Evolutionary conservation across 2,329 filamentous ascomycete species (phyloP).

Genomic region (Xylogone sp.): DNA sequence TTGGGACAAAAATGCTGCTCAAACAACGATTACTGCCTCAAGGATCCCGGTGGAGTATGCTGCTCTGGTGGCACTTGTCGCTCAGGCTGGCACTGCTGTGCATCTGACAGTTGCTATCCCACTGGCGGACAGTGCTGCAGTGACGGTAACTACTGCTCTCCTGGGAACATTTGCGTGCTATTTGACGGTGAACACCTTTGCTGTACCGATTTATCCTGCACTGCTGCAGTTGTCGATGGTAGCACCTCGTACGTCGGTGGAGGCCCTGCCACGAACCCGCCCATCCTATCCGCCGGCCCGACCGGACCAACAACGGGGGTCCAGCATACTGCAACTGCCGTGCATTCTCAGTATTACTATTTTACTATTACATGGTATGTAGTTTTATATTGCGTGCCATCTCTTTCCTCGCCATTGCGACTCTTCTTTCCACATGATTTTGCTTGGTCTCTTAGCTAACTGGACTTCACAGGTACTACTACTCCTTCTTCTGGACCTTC

Average conservation of each 20-base stretch:
- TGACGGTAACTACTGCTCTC: neutral
- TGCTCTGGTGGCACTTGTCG: neutral
- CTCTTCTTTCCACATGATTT: too few species aligned
- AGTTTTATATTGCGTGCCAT: too few species aligned
- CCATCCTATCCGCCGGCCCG: neutral
- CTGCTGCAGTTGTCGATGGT: neutral
- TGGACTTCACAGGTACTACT: too few species aligned
- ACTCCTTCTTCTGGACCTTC: too few species aligned
- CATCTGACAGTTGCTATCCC: neutral
- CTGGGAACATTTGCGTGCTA: neutral
- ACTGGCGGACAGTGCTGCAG: neutral
- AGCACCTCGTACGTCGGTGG: neutral
- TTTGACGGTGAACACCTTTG: neutral
- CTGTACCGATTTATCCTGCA: neutral
- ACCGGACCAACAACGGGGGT: neutral
- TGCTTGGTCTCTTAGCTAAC: too few species aligned
- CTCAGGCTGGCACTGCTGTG: neutral
- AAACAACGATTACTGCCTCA: neutral
- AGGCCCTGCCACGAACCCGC: neutral
- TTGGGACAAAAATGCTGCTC: neutral
- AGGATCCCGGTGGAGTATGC: neutral
- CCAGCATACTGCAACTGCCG: neutral
- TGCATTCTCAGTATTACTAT: neutral
- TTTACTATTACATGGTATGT: neutral
- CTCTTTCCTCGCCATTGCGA: too few species aligned